These are phyloP conservation scores for Yamadazyma diddensiae DNA, from an alignment of 1,139 yeast species.

Conservation along the genomic window DNA sequence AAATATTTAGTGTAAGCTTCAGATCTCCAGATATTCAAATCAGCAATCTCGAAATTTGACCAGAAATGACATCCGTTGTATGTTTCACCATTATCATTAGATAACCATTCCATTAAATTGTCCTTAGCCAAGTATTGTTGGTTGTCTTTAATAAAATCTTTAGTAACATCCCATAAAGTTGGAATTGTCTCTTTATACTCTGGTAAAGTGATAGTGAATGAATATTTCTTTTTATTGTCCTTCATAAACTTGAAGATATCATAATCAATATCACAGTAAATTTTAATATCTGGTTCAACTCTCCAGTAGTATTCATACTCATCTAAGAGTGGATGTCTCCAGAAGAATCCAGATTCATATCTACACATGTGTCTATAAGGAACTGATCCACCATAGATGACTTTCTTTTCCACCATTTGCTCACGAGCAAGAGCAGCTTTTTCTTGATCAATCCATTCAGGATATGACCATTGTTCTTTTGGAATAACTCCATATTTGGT, in stretches of 20 bases:
- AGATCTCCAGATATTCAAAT: slow-evolving; percentile 69
- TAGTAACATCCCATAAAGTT: slow-evolving; percentile 78
- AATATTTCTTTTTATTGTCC: slow-evolving; percentile 68
- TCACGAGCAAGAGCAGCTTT: slow-evolving; percentile 54
- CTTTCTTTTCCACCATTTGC: slow-evolving; percentile 47
- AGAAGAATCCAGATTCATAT: slow-evolving; percentile 87
- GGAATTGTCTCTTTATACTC: slow-evolving; percentile 81
- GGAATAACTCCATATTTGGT: slow-evolving; percentile 46
- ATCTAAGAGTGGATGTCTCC: slow-evolving; percentile 66
- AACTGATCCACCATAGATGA: slow-evolving; percentile 60
- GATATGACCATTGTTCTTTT: slow-evolving; percentile 49
- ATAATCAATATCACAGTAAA: slow-evolving; percentile 77
- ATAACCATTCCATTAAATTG: slow-evolving; percentile 70
- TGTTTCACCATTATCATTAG: slow-evolving; percentile 62
- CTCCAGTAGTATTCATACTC: slow-evolving; percentile 91
- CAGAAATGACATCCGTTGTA: slow-evolving; percentile 85
- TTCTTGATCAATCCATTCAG: slow-evolving; percentile 56
- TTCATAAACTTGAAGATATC: slow-evolving; percentile 82
- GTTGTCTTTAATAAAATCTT: slow-evolving; percentile 58
- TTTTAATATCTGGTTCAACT: slow-evolving; percentile 82
- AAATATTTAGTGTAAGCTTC: slow-evolving; percentile 69
- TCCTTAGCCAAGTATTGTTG: slow-evolving; percentile 65
- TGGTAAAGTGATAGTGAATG: slow-evolving; percentile 78
- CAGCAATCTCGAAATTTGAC: slow-evolving; percentile 84
- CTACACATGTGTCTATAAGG: slow-evolving; percentile 88